Percentiles rank a stretch among this genome's conserved stretches.
phyloP scores from a whole-genome alignment of 495 filamentous ascomycete species.

The Chaetomium tenue region DNA sequence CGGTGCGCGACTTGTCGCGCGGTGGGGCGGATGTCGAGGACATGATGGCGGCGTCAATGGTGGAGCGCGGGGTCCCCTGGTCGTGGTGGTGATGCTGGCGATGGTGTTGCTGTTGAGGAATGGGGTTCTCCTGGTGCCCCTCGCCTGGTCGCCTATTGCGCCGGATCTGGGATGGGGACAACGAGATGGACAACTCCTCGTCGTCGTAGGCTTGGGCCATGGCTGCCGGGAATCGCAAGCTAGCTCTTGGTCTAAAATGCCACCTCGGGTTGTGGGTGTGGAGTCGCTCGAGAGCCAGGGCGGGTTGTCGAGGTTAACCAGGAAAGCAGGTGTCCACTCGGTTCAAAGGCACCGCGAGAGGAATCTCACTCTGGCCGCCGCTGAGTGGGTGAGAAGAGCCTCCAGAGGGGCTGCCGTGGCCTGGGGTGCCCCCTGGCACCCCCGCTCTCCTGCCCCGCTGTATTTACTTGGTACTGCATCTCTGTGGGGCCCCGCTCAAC shows the following conservation, averaged over 20 bases:
- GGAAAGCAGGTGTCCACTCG: constrained; percentile 13
- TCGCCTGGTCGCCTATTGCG: constrained; percentile 42
- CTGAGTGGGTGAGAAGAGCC: not conserved
- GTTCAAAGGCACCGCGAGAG: not conserved
- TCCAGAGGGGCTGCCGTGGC: not conserved
- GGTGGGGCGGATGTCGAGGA: constrained; percentile 23
- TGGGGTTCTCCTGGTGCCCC: constrained; percentile 25
- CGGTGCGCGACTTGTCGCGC: constrained; percentile 52
- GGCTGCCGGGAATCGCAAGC: constrained; percentile 19
- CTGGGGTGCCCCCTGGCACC: not conserved
- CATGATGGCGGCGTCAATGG: constrained; percentile 36
- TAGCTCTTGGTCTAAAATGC: constrained; percentile 9
- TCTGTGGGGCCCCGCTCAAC: not conserved
- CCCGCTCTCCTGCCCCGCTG: not conserved
- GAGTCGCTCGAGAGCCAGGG: constrained; percentile 21
- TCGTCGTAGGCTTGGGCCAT: constrained; percentile 70
- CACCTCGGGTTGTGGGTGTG: constrained; percentile 16
- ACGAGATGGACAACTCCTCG: constrained; percentile 87
- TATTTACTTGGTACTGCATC: not conserved
- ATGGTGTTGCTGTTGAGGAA: constrained; percentile 20
- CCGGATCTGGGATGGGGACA: constrained; percentile 64
- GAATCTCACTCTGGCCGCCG: not conserved
- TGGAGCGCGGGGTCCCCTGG: constrained; percentile 18
- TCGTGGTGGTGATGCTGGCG: constrained; percentile 12
- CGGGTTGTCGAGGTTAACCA: not conserved